Evolutionary conservation across 225 moss, liverwort and hornwort species (phyloP), one percentile per base, ranked within the genome.

Genomic region (Ulota crispa): DNA sequence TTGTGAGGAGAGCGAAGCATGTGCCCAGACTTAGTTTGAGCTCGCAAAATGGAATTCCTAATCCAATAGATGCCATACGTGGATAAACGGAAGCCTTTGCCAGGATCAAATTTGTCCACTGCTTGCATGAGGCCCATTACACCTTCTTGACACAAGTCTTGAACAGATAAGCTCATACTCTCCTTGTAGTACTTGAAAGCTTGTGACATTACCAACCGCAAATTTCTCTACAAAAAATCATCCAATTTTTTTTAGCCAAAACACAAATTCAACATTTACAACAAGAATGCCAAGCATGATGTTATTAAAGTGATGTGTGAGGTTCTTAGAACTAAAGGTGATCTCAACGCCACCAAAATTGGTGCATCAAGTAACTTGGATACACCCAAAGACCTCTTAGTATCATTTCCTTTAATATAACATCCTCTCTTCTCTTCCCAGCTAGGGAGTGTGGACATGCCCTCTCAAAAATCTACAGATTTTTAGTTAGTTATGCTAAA

Each of bases 1-100:
- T 99, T 99, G 81, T 93, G 92, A 7, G 98, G 98, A 41, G 98
- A 99, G 4, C 98, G 94, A 31, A 99, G 82, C 87, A 96, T 89
- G 86, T 90, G 94, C 57, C 98, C 98, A 7, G 93, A 92, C 78
- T 94, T 94, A 7, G 98, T 96, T 70, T 90, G 93, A 16, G 98
- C 98, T 76, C 98, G 87, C 14, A 99, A 70, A 32, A 99, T 96
- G 21, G 98, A 99, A 63, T 99, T 99, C 52, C 98, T 88, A 27
- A 99, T 94, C 98, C 98, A 99, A 68, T 99, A 99, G 21, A 94
- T 87, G 72, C 94, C 98, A 66, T 99, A 99, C 6, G 98, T 99
- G 15, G 98, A 99, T 72, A 99, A 99, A 11, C 98, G 88, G 68
- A 93, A 89, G 3, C 98, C 95, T 77, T 86, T 95, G 41, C 75